Conservation (phyloP, 2,329 filamentous ascomycete species). For the Aspergillus costaricaensis region DNA sequence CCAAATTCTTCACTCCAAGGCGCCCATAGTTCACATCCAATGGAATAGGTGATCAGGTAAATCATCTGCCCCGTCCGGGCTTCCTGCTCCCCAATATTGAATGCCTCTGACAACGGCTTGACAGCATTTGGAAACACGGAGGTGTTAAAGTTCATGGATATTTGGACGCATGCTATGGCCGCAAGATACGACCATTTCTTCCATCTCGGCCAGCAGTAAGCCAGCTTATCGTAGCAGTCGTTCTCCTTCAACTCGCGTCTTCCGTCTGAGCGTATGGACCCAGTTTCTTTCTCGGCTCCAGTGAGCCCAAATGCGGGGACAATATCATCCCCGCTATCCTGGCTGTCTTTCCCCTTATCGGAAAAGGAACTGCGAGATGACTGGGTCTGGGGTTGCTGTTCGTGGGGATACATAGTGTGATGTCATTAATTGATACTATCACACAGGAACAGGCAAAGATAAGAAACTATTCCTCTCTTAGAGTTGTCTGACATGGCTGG, state of each 20-base stretch:
- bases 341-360: background rate
- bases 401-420: background rate
- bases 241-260: constrained; percentile 45
- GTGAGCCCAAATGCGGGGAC: background rate
- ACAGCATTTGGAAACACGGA: constrained; percentile 69
- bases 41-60: constrained; percentile 74
- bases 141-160: constrained; percentile 75
- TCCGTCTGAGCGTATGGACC: constrained; percentile 11
- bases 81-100: constrained; percentile 64
- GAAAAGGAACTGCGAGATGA: constrained; percentile 1
- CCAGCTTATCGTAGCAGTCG: constrained; percentile 64
- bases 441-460: background rate
- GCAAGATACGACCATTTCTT: constrained; percentile 41
- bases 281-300: background rate
- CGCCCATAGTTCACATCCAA: constrained; percentile 82
- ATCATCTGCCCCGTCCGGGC: constrained; percentile 71
- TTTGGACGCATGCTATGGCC: constrained; percentile 68
- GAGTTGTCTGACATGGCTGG: background rate
- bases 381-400: background rate
- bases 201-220: constrained; percentile 54
- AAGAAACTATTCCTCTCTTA: background rate
- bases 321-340: background rate
- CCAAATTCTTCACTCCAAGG: constrained; percentile 81
- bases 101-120: constrained; percentile 63
- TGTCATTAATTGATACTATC: background rate